These are phyloP conservation scores for Carex parvula DNA, from an alignment of 176 grass and related monocot genomes.

Conservation along the genomic window DNA sequence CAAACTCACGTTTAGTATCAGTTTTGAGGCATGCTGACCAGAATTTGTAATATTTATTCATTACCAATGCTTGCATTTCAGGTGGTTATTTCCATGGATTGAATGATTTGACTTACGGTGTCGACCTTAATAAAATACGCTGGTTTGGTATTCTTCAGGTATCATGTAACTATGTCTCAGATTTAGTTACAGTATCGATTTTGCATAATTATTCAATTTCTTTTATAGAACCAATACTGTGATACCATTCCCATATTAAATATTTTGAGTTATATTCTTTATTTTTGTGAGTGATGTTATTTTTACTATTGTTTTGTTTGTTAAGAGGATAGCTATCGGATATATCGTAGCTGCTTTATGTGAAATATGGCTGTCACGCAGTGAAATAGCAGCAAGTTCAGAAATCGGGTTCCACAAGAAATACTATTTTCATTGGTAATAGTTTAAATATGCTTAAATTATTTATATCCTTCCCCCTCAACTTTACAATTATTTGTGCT, in stretches of 20 bases:
- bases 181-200: background rate
- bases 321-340: conserved; percentile 87
- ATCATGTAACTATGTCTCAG: conserved; percentile 11
- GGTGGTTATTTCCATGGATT: conserved; percentile 93
- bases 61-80: conserved; percentile 9
- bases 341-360: conserved; percentile 71
- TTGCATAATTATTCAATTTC: background rate
- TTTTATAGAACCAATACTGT: background rate
- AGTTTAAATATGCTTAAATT: background rate
- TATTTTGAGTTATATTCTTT: background rate
- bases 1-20: background rate
- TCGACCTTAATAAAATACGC: conserved; percentile 63
- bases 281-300: background rate
- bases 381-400: conserved; percentile 41
- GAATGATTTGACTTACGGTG: conserved; percentile 64
- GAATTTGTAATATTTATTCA: background rate
- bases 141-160: conserved; percentile 87
- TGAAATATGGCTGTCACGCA: conserved; percentile 76
- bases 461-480: background rate
- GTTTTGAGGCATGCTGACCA: conserved; percentile 11
- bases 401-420: conserved; percentile 51
- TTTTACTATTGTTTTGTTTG: conserved; percentile 13
- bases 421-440: conserved; percentile 39
- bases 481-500: conserved; percentile 6
- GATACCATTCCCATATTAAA: background rate